Evolutionary conservation across 1,284 basidiomycete species (phyloP).

Genomic region (Apiotrichum akiyoshidainum): DNA sequence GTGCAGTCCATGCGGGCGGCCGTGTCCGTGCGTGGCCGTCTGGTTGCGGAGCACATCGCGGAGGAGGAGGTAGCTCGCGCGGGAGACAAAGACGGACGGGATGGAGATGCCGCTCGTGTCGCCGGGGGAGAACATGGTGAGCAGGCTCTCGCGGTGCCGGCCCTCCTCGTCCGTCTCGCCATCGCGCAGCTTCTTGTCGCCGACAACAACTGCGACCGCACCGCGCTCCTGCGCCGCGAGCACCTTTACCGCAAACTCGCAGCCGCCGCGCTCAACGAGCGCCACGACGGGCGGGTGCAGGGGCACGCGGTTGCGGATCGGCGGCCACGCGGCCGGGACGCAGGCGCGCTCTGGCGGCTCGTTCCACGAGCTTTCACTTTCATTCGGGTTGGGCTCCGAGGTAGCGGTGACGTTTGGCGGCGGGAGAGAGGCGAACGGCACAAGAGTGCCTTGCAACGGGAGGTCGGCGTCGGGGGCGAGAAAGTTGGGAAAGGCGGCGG

Average conservation of each 20-base stretch:
- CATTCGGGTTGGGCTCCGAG: not conserved
- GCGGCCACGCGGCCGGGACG: constrained; percentile 27
- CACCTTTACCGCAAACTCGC: constrained; percentile 82
- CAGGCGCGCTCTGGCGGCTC: constrained; percentile 25
- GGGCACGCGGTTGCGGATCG: constrained; percentile 22
- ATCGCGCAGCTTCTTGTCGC: constrained; percentile 56
- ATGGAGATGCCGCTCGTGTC: constrained; percentile 52
- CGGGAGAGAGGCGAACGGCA: constrained; percentile 28
- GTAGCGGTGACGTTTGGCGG: constrained; percentile 2
- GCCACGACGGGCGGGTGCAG: constrained; percentile 58
- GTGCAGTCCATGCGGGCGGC: constrained; percentile 10
- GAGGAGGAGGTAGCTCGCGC: constrained; percentile 50
- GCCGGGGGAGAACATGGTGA: constrained; percentile 82
- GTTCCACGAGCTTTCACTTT: not conserved
- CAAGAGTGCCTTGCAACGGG: constrained; percentile 37
- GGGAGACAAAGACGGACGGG: constrained; percentile 52
- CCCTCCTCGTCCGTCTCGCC: constrained; percentile 57
- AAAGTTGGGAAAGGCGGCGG: constrained; percentile 46
- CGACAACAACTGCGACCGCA: constrained; percentile 83
- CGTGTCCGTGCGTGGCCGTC: constrained; percentile 10
- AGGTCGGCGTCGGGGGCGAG: constrained; percentile 25
- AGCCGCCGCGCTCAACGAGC: constrained; percentile 76
- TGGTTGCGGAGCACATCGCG: constrained; percentile 40
- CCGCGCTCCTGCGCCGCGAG: constrained; percentile 75
- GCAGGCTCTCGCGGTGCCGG: constrained; percentile 69